Conservation (phyloP, 495 filamentous ascomycete species). For the Pseudevernia furfuracea region DNA sequence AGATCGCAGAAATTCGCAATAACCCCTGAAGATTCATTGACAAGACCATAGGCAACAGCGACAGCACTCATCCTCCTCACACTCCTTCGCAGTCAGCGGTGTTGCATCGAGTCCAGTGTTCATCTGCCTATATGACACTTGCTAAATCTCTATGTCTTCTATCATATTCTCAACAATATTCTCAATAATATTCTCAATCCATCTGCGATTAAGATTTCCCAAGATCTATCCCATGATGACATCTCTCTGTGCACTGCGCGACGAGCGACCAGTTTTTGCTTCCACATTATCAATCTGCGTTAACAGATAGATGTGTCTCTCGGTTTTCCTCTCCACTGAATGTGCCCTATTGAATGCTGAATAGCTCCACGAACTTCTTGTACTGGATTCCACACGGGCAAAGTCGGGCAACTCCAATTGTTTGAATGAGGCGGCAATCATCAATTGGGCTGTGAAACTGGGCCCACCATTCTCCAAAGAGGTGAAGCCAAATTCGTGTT, state of each 20-base stretch:
- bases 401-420: neutral
- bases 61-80: neutral
- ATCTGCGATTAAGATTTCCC: neutral
- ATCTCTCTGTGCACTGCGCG: neutral
- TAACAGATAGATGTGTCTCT: neutral
- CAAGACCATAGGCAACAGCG: neutral
- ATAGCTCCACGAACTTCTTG: neutral
- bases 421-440: neutral
- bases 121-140: neutral
- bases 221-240: neutral
- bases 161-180: neutral
- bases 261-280: neutral
- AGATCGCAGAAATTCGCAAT: neutral
- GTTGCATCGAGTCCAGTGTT: neutral
- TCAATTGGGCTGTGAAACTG: neutral
- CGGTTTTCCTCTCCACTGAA: neutral
- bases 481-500: neutral
- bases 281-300: neutral
- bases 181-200: neutral
- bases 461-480: neutral
- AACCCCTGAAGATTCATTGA: neutral
- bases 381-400: neutral
- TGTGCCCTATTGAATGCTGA: neutral
- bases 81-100: neutral
- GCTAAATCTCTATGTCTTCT: neutral